Percentiles rank a stretch among this genome's conserved stretches.
Conservation (phyloP, 192 early-diverging fungal genomes). For the Allomyces javanicus region DNA sequence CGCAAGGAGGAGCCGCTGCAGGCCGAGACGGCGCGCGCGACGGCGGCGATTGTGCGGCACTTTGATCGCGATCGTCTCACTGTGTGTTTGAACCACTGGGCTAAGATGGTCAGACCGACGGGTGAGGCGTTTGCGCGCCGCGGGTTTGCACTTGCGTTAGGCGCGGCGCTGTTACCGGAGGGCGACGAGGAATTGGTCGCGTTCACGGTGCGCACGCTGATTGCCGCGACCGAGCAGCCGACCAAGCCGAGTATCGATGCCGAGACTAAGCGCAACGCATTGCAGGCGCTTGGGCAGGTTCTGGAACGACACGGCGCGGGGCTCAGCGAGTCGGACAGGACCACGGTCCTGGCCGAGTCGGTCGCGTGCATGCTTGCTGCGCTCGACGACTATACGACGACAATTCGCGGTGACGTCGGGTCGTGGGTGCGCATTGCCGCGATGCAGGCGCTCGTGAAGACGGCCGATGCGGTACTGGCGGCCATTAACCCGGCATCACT, state of each 20-base stretch:
- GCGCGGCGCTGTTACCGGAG: too few species aligned
- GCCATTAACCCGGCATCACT: slow-evolving; percentile 1
- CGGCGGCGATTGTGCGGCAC: too few species aligned
- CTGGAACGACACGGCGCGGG: not conserved
- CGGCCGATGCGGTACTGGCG: slow-evolving; percentile 15
- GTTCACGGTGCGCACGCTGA: slow-evolving; percentile 14
- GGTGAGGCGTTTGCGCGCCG: too few species aligned
- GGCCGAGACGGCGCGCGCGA: not conserved
- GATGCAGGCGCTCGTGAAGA: slow-evolving; percentile 36
- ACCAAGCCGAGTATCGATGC: slow-evolving; percentile 7
- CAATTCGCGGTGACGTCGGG: slow-evolving; percentile 88
- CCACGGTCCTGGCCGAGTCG: slow-evolving; percentile 14
- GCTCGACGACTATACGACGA: slow-evolving; percentile 65
- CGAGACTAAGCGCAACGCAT: not conserved
- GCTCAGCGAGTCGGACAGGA: not conserved
- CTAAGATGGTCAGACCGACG: too few species aligned
- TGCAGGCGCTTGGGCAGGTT: not conserved
- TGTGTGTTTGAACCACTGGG: too few species aligned
- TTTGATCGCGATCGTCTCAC: too few species aligned
- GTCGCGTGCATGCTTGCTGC: slow-evolving; percentile 28
- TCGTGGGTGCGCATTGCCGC: slow-evolving; percentile 69
- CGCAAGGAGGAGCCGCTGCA: not conserved
- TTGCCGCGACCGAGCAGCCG: slow-evolving; percentile 6
- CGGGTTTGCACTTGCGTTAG: too few species aligned
- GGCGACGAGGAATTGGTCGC: slow-evolving; percentile 1